phyloP scores from a whole-genome alignment of 1,284 basidiomycete genomes.

The Fomitopsis pinicola region DNA sequence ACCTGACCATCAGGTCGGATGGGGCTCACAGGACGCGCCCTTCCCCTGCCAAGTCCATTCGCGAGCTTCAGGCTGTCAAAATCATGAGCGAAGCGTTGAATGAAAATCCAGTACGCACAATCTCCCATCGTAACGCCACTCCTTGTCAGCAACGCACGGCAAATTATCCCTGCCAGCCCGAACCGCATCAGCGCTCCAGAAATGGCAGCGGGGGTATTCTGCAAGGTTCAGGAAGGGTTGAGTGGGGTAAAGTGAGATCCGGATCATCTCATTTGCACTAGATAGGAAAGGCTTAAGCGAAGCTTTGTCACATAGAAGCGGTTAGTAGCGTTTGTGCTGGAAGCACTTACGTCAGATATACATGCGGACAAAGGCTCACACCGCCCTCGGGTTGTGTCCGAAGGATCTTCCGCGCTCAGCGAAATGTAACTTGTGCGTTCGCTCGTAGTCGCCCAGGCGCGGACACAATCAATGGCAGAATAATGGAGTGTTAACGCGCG shows the following conservation, averaged over 20 bases:
- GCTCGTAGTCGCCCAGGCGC: not conserved
- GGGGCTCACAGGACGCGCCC: not conserved
- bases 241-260: not conserved
- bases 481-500: not conserved
- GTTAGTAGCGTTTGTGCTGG: not conserved
- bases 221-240: not conserved
- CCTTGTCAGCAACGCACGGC: not conserved
- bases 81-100: too few relatives aligned
- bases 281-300: not conserved
- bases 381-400: not conserved
- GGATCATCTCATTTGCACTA: slow-evolving; percentile 1
- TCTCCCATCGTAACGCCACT: not conserved
- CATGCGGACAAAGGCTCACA: not conserved
- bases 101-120: not conserved
- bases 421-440: not conserved
- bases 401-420: not conserved
- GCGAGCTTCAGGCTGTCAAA: too few relatives aligned
- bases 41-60: not conserved
- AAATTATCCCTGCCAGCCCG: not conserved
- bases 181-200: not conserved
- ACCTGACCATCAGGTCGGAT: not conserved
- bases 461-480: not conserved
- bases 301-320: not conserved
- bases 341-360: not conserved
- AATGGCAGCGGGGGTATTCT: not conserved